phyloP scores from a whole-genome alignment of 306 rosid species.

The Trichosanthes cucumerina region DNA sequence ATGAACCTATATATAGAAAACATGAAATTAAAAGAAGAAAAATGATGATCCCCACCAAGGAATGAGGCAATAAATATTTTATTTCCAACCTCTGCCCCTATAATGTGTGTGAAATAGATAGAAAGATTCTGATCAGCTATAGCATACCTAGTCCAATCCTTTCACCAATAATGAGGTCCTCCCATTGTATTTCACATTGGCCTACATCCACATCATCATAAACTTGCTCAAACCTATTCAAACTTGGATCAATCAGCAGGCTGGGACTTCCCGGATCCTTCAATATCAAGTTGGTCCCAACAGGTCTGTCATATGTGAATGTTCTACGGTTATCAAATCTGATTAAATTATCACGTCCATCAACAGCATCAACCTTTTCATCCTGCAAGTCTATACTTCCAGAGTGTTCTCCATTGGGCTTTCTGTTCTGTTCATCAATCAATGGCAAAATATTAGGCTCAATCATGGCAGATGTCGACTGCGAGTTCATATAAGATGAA shows the following conservation, averaged over 20 bases:
- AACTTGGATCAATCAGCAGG: constrained; percentile 34
- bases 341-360: constrained; percentile 33
- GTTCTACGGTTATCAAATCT: constrained; percentile 40
- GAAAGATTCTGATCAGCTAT: constrained; percentile 13
- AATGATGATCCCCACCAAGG: not conserved
- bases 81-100: not conserved
- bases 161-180: constrained; percentile 81
- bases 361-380: constrained; percentile 16
- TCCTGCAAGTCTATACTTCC: constrained; percentile 22
- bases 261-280: constrained; percentile 53
- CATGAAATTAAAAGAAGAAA: constrained; percentile 10
- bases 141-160: constrained; percentile 89
- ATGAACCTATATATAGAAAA: constrained; percentile 60
- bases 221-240: constrained; percentile 54
- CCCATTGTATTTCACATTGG: constrained; percentile 96
- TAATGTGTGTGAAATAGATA: not conserved
- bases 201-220: constrained; percentile 91
- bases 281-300: constrained; percentile 46
- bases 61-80: not conserved
- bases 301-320: constrained; percentile 45
- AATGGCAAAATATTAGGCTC: constrained; percentile 21
- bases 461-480: constrained; percentile 18
- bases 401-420: constrained; percentile 21
- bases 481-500: constrained; percentile 21
- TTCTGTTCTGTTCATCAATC: constrained; percentile 28